Evolutionary conservation across 768 basidiomycete species (phyloP), one percentile per base, ranked within the genome.

Genomic region (Serendipita vermifera): DNA sequence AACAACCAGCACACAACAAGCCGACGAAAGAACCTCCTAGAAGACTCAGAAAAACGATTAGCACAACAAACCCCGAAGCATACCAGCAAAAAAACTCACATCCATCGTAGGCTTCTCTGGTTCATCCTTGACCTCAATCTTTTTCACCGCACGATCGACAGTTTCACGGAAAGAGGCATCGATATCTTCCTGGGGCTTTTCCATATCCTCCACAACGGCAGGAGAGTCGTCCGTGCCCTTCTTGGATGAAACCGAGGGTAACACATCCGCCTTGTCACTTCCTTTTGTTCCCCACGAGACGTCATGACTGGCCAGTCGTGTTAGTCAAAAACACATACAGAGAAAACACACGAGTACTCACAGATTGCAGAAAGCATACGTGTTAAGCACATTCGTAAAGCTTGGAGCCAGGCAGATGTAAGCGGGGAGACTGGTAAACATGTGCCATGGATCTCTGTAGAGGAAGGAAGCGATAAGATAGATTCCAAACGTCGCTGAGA

Each of bases 361-460:
- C 69, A 96, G 72, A 71, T 96, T 96, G 71, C 91, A 96, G 75
- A 97, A 97, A 0, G 93, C 92, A 67, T 97, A 97, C 33, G 93
- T 87, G 69, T 94, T 94, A 63, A 94, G 77, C 40, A 98, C 84
- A 66, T 96, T 97, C 33, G 85, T 92, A 72, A 94, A 94, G 62
- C 85, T 88, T 1, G 89, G 88, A 9, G 94, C 94, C 57, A 98
- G 69, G 64, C 82, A 83, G 51, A 94, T 72, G 66, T 93, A 94
- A 66, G 93, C 93, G 62, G 84, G 72, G 76, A 96, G 91, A 62
- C 88, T 91, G 24, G 88, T 87, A 70, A 93, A 83, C 82, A 98
- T 85, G 70, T 97, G 93, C 93, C 93, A 97, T 3, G 93, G 93
- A 69, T 97, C 93, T 59, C 88, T 82, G 63, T 88, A 93, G 64